A percentile compares a stretch with the other conserved stretches of the same genome.
phyloP scores from a whole-genome alignment of 2,329 filamentous ascomycete species.

The Cadophora gregata region DNA sequence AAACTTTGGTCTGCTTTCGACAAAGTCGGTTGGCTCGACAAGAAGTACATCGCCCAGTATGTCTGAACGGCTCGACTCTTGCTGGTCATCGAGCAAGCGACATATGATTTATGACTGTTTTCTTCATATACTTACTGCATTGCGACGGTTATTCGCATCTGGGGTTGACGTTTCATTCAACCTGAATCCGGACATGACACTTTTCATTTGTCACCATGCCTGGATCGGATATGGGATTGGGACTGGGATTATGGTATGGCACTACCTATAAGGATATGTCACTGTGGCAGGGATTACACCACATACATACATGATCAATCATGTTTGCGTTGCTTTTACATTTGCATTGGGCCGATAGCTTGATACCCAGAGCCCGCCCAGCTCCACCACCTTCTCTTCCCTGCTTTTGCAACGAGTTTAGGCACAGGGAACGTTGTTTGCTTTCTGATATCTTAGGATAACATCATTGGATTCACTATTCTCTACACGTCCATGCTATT shows the following conservation, averaged over 20 bases:
- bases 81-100: conserved; percentile 19
- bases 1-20: conserved; percentile 92
- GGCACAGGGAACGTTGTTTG: conserved; percentile 10
- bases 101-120: conserved; percentile 29
- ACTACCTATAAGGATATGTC: conserved; percentile 13
- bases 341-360: conserved; percentile 41
- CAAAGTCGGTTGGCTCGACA: conserved; percentile 77
- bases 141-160: conserved; percentile 35
- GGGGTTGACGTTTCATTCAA: conserved; percentile 32
- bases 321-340: conserved; percentile 32
- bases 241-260: conserved; percentile 24
- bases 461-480: background rate
- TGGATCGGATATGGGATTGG: conserved; percentile 29
- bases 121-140: conserved; percentile 31
- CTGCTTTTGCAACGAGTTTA: conserved; percentile 7
- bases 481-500: background rate
- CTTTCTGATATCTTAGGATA: conserved; percentile 9
- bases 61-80: conserved; percentile 20
- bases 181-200: conserved; percentile 30
- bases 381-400: conserved; percentile 41
- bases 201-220: conserved; percentile 34
- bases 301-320: conserved; percentile 18
- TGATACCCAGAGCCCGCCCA: conserved; percentile 45
- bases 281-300: conserved; percentile 22
- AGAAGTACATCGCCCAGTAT: conserved; percentile 37